Base-by-base conservation (phyloP, 2,329 filamentous ascomycete genomes). In the Penicillium hordei region DNA sequence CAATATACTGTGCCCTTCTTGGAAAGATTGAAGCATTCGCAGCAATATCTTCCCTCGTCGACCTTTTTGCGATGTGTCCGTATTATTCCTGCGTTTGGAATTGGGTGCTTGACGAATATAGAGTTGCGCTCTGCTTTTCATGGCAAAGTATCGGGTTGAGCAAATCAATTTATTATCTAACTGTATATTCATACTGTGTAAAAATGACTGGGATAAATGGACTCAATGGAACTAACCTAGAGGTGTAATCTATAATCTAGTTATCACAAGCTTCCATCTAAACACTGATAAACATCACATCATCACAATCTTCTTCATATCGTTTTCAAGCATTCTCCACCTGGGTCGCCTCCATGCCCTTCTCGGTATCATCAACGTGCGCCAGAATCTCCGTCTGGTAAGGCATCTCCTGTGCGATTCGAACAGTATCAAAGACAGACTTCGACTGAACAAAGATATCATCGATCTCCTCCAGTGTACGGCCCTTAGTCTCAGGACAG, bases 11-110 rank as follows among this genome's bases (percentile, higher is more conserved):
- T 65, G 5, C 72, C 79, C 1, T 80, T 82, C 70, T 69, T 71
- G 23, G 83, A 89, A 21, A 78, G 92, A 15, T 81, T 84, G 71
- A 69, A 74, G 0, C 82, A 84, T 50, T 83, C 96, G 8, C 78
- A 83, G 60, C 81, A 82, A 63, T 90, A 93, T 71, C 93, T 89
- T 75, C 80, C 25, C 79, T 88, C 67, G 89, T 88, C 75, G 81
- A 69, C 85, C 10, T 72, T 83, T 31, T 90, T 91, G 10, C 79
- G 91, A 57, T 88, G 96, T 73, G 87, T 89, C 61, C 82, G 91
- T 60, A 94, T 96, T 66, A 82, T 95, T 12, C 91, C 91, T 27
- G 91, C 91, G 0, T 96, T 93, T 79, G 91, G 91, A 1, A 81
- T 95, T 13, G 91, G 91, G 0, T 91, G 91, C 1, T 88, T 94